Evolutionary conservation across 2,329 filamentous ascomycete genomes (phyloP).

Genomic region (Neurospora sp.): DNA sequence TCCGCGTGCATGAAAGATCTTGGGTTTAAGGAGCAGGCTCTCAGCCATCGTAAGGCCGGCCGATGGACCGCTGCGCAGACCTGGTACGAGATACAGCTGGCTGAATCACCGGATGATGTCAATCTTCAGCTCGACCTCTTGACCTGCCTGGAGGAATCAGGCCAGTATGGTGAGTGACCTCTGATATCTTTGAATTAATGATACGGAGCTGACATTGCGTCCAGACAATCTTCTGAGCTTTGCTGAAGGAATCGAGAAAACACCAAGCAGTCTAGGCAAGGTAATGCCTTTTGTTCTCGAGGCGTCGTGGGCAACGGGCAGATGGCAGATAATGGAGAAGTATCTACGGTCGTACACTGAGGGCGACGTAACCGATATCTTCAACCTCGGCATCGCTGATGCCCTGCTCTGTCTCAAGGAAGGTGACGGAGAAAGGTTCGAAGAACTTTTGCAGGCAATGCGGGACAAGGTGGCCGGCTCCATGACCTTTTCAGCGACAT

Average conservation of each 20-base stretch:
- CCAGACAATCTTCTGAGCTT: constrained; percentile 78
- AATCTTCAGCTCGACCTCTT: constrained; percentile 77
- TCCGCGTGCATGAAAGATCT: constrained; percentile 71
- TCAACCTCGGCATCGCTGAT: constrained; percentile 72
- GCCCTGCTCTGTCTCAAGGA: constrained; percentile 51
- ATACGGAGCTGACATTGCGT: not conserved
- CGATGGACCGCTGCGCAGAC: constrained; percentile 91
- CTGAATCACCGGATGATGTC: constrained; percentile 64
- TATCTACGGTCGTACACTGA: constrained; percentile 48
- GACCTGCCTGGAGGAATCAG: constrained; percentile 86
- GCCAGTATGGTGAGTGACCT: constrained; percentile 66
- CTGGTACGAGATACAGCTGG: constrained; percentile 90
- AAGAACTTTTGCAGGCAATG: constrained; percentile 49
- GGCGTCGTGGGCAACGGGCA: constrained; percentile 80
- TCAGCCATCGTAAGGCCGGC: constrained; percentile 87
- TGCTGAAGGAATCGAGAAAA: constrained; percentile 61
- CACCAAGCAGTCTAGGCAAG: constrained; percentile 42
- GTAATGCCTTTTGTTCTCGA: constrained; percentile 80
- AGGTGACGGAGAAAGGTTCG: constrained; percentile 41
- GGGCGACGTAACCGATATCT: constrained; percentile 49
- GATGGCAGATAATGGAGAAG: constrained; percentile 65
- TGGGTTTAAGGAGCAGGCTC: constrained; percentile 56
- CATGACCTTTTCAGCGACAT: constrained; percentile 66
- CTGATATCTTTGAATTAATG: not conserved
- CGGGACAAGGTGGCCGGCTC: constrained; percentile 61